Base-by-base conservation (phyloP, 805 yeast species). In the Suhomyces emberorum region DNA sequence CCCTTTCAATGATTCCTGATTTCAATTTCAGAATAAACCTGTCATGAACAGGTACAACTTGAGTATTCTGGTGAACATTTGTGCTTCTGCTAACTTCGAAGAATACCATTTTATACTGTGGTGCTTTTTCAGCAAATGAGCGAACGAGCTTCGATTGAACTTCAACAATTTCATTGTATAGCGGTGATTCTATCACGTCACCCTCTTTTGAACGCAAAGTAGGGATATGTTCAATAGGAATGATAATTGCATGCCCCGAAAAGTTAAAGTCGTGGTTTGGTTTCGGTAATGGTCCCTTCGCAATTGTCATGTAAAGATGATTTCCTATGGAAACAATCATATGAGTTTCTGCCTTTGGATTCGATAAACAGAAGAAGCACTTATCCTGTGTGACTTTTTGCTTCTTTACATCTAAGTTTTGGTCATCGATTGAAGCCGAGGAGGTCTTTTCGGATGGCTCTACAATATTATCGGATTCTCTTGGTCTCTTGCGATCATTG, bases 351-450 rank as follows among this genome's bases (percentile, higher is more conserved):
- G 84, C 70, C 10, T 79, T 73, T 0, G 95, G 84, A 50, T 86
- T 87, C 1, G 91, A 77, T 14, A 88, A 70, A 54, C 96, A 88
- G 52, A 88, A 86, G 59, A 85, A 88, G 53, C 97, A 88, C 29
- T 66, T 60, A 10, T 65, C 67, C 0, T 91, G 88, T 0, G 71
- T 52, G 2, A 85, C 77, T 63, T 59, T 45, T 64, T 65, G 16
- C 46, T 7, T 28, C 29, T 9, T 38, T 48, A 17, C 30, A 25
- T 19, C 23, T 18, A 8, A 26, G 18, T 9, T 14, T 7, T n/a
- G 6, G 12, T 23, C n/a, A 9, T 23, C 26, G 8, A 7, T 20
- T n/a, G 26, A 23, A 9, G 15, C 14, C 14, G 15, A 4, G 17
- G 23, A n/a, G 9, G 11, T 32, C 14, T 22, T 18, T 11, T 15